Evolutionary conservation across 257 asterid genomes (phyloP).

Genomic region (Fraxinus pennsylvanica): DNA sequence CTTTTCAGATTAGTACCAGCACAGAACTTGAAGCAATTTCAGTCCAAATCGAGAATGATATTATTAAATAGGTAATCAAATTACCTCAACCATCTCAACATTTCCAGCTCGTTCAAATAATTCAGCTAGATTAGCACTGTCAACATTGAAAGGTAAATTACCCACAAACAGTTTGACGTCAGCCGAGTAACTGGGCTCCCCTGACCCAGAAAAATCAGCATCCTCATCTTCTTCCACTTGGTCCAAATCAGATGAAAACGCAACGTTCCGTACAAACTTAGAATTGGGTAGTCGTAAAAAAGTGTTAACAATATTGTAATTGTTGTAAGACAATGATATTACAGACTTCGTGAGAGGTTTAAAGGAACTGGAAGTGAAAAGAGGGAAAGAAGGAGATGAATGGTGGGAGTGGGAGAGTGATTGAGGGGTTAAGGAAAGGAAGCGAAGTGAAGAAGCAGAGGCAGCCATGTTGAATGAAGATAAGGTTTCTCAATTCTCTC

Average conservation of each 20-base stretch:
- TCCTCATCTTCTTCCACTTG: constrained; percentile 35
- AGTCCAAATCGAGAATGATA: background rate
- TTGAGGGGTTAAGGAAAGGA: constrained; percentile 46
- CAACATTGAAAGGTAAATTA: constrained; percentile 76
- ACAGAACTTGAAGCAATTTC: background rate
- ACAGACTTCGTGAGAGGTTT: constrained; percentile 40
- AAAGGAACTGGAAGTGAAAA: constrained; percentile 36
- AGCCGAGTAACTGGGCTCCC: constrained; percentile 49
- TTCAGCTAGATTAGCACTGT: constrained; percentile 77
- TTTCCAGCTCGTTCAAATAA: constrained; percentile 77
- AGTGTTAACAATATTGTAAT: background rate
- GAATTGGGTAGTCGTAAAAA: constrained; percentile 18
- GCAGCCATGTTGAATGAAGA: constrained; percentile 49
- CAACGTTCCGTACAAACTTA: constrained; percentile 46
- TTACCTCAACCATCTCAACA: constrained; percentile 95
- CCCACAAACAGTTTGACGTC: constrained; percentile 81
- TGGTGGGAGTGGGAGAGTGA: constrained; percentile 45
- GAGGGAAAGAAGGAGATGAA: constrained; percentile 35
- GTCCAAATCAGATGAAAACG: constrained; percentile 62
- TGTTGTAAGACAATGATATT: constrained; percentile 34
- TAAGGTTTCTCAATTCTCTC: constrained; percentile 32
- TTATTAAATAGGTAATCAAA: background rate
- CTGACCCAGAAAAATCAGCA: constrained; percentile 15
- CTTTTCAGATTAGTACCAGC: background rate
- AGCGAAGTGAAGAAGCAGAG: constrained; percentile 46